phyloP scores from a whole-genome alignment of 2,329 filamentous ascomycete genomes.

The Aspergillus novofumigatus region DNA sequence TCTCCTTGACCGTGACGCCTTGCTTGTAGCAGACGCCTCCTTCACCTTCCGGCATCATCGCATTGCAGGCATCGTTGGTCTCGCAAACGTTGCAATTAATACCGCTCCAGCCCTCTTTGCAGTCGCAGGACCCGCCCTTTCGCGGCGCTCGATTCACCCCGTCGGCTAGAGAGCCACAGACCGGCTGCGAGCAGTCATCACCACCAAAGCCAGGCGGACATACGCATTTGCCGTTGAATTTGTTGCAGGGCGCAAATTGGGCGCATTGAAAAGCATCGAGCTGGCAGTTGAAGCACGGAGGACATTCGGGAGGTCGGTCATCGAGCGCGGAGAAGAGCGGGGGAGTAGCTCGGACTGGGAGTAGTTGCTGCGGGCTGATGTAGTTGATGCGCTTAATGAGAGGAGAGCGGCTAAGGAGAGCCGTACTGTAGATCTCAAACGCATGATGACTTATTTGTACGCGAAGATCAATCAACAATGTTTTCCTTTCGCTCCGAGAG shows the following conservation, averaged over 20 bases:
- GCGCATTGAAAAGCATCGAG: conserved; percentile 86
- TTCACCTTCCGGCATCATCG: conserved; percentile 76
- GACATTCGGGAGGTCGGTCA: conserved; percentile 57
- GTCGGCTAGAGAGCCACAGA: conserved; percentile 83
- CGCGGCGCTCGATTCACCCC: conserved; percentile 75
- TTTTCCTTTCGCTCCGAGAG: not conserved
- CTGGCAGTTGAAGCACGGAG: conserved; percentile 88
- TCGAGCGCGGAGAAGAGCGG: conserved; percentile 67
- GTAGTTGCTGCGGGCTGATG: conserved; percentile 46
- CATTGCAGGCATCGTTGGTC: conserved; percentile 75
- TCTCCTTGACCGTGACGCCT: conserved; percentile 85
- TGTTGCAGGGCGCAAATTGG: conserved; percentile 85
- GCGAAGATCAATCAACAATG: not conserved
- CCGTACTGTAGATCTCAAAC: conserved; percentile 18
- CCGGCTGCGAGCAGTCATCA: conserved; percentile 86
- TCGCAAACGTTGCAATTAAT: conserved; percentile 98
- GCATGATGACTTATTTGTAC: conserved; percentile 23
- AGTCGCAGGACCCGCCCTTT: conserved; percentile 68
- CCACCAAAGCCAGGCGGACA: conserved; percentile 92
- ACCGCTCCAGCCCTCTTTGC: conserved; percentile 88
- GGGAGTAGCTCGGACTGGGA: conserved; percentile 57
- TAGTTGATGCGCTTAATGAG: conserved; percentile 17
- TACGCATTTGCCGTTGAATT: conserved; percentile 84
- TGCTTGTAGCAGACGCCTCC: conserved; percentile 90
- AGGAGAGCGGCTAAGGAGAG: conserved; percentile 25